A percentile compares a stretch with the other conserved stretches of the same genome.
Evolutionary conservation across 2,329 filamentous ascomycete species (phyloP).

Genomic region (Hypomyces rosellus): DNA sequence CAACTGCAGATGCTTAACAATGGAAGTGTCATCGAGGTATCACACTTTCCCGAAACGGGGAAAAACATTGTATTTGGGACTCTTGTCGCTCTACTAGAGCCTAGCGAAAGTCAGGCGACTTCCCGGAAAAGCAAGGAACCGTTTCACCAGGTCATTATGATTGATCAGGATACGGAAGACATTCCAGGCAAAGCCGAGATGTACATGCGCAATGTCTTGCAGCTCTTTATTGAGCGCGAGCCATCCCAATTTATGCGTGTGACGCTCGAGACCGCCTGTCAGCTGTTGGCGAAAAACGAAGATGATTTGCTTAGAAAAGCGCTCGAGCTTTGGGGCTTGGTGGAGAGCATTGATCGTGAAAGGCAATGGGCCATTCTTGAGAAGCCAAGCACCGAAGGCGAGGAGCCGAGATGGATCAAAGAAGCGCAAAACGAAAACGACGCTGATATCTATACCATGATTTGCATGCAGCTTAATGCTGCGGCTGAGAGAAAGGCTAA

Average conservation of each 20-base stretch:
- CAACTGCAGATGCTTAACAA: conserved; percentile 43
- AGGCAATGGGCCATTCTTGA: conserved; percentile 54
- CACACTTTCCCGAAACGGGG: conserved; percentile 50
- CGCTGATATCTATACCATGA: conserved; percentile 52
- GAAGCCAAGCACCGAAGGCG: conserved; percentile 36
- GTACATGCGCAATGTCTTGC: conserved; percentile 54
- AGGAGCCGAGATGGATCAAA: conserved; percentile 41
- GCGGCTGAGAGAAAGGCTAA: conserved; percentile 59
- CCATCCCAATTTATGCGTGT: conserved; percentile 54
- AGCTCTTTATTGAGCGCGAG: conserved; percentile 53
- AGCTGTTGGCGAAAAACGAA: conserved; percentile 39
- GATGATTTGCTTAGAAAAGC: conserved; percentile 52
- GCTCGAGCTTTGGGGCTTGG: conserved; percentile 58
- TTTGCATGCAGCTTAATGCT: conserved; percentile 58
- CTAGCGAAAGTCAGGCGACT: conserved; percentile 28
- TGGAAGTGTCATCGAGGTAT: conserved; percentile 48
- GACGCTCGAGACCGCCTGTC: conserved; percentile 48
- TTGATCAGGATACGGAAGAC: conserved; percentile 56
- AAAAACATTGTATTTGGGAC: conserved; percentile 36
- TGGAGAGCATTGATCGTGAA: conserved; percentile 60
- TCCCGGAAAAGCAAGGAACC: conserved; percentile 29
- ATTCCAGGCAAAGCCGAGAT: conserved; percentile 52
- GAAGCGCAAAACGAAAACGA: conserved; percentile 43
- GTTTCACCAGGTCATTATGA: conserved; percentile 42
- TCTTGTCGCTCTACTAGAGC: conserved; percentile 27